These are phyloP conservation scores for Meripilus lineatus DNA, from an alignment of 1,284 basidiomycete genomes.

Conservation along the genomic window DNA sequence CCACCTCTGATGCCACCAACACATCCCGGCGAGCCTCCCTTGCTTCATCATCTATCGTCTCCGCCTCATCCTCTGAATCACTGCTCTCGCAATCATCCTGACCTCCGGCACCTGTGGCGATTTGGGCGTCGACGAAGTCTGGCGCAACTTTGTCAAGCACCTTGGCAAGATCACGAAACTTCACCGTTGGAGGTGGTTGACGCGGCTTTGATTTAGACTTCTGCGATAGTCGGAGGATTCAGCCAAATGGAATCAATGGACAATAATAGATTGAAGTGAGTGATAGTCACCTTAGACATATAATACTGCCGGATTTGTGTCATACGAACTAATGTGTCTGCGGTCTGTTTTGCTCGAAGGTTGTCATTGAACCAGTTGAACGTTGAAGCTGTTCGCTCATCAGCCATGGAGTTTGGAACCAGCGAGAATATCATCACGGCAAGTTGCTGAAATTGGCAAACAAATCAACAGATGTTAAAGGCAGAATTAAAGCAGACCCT, in stretches of 20 bases:
- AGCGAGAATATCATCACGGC: slow-evolving; percentile 28
- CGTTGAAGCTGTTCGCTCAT: slow-evolving; percentile 33
- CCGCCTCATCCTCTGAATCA: background rate
- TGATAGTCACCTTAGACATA: slow-evolving; percentile 1
- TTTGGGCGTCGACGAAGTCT: background rate
- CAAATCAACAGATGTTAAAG: background rate
- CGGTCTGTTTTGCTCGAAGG: slow-evolving; percentile 21
- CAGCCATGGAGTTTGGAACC: slow-evolving; percentile 34
- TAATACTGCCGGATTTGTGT: slow-evolving; percentile 18
- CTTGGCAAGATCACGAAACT: slow-evolving; percentile 3
- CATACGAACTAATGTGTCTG: slow-evolving; percentile 25
- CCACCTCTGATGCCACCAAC: background rate
- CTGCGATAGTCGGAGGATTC: background rate
- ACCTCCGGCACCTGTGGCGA: background rate
- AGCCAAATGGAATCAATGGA: background rate
- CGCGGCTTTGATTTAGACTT: background rate
- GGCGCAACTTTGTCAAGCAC: background rate
- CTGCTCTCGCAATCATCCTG: background rate
- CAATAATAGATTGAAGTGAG: background rate
- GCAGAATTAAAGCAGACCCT: background rate
- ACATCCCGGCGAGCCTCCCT: background rate
- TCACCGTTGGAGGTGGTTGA: slow-evolving; percentile 3
- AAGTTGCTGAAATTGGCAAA: slow-evolving; percentile 10
- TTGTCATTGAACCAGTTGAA: slow-evolving; percentile 32
- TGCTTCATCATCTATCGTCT: background rate